phyloP scores from a whole-genome alignment of 106 monocot genomes.

The Hemerocallis citrina region DNA sequence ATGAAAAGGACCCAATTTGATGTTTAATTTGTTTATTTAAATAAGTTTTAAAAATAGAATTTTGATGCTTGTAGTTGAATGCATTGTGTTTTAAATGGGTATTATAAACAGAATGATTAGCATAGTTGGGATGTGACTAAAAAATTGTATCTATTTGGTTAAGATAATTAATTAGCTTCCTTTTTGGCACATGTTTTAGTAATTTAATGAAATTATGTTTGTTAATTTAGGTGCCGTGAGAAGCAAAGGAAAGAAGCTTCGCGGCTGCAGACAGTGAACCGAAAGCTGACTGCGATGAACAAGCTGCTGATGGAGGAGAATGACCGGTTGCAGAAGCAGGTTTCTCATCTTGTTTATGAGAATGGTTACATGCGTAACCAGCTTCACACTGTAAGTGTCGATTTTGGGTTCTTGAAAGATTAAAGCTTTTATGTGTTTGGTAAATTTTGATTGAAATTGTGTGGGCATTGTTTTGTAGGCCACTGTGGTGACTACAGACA shows the following conservation, averaged over 20 bases:
- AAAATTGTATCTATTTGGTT: not conserved
- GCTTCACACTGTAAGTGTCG: constrained; percentile 49
- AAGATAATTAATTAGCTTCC: not conserved
- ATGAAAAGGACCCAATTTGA: no score
- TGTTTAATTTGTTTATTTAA: no score
- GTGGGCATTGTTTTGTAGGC: constrained; percentile 24
- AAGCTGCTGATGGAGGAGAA: constrained; percentile 93
- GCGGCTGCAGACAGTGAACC: constrained; percentile 78
- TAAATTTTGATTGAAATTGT: not conserved
- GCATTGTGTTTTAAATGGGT: no score
- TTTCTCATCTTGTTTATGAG: constrained; percentile 77
- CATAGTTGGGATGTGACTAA: not conserved
- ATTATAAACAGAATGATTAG: not conserved
- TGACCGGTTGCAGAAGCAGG: constrained; percentile 89
- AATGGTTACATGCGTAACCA: constrained; percentile 79
- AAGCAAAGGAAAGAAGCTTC: constrained; percentile 85
- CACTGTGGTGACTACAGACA: constrained; percentile 65
- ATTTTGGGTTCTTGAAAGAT: not conserved
- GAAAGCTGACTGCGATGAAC: constrained; percentile 86
- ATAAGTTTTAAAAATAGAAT: no score
- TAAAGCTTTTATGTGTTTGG: not conserved
- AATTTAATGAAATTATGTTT: not conserved
- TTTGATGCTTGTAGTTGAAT: no score
- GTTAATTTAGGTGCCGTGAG: constrained; percentile 61
- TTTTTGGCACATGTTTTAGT: not conserved